These are phyloP conservation scores for Tanacetum coccineum DNA, from an alignment of 129 eudicot genomes.

Conservation along the genomic window DNA sequence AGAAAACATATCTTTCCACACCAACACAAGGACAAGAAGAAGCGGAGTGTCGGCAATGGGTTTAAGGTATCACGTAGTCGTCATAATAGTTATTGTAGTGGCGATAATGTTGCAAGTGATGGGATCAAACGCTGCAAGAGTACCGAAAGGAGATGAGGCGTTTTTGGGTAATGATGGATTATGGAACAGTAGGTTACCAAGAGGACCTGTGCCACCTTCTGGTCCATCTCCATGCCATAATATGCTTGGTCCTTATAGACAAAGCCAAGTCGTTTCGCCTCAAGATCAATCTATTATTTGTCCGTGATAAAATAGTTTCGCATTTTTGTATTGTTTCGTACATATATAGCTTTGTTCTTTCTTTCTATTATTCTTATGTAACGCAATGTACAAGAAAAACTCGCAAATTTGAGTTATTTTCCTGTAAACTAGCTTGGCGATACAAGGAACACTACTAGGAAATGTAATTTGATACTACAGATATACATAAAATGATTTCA, in stretches of 20 bases:
- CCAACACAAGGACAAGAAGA: conserved; percentile 4
- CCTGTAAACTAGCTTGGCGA: background rate
- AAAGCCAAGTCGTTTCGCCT: conserved; percentile 25
- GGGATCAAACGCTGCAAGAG: conserved; percentile 11
- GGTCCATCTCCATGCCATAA: conserved; percentile 61
- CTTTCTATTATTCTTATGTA: conserved; percentile 19
- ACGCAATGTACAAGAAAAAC: conserved; percentile 20
- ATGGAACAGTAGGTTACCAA: conserved; percentile 39
- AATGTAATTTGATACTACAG: background rate
- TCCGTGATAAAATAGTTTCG: conserved; percentile 19
- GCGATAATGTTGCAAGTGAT: conserved; percentile 6
- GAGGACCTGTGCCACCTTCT: conserved; percentile 63
- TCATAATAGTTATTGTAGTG: background rate
- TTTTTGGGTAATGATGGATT: conserved; percentile 11
- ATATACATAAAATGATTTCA: conserved; percentile 20
- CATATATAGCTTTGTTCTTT: background rate
- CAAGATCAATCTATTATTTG: conserved; percentile 31
- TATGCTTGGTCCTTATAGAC: conserved; percentile 25
- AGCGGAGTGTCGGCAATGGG: conserved; percentile 20
- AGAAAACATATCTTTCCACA: conserved; percentile 9
- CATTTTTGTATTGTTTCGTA: background rate
- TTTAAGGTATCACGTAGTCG: background rate
- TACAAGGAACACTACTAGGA: too few species aligned
- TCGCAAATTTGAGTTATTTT: conserved; percentile 21
- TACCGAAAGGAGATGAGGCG: conserved; percentile 15